A percentile compares a stretch with the other conserved stretches of the same genome.
These are phyloP conservation scores for Penicillium brevicompactum DNA, from an alignment of 2,329 filamentous ascomycete species.

Conservation along the genomic window DNA sequence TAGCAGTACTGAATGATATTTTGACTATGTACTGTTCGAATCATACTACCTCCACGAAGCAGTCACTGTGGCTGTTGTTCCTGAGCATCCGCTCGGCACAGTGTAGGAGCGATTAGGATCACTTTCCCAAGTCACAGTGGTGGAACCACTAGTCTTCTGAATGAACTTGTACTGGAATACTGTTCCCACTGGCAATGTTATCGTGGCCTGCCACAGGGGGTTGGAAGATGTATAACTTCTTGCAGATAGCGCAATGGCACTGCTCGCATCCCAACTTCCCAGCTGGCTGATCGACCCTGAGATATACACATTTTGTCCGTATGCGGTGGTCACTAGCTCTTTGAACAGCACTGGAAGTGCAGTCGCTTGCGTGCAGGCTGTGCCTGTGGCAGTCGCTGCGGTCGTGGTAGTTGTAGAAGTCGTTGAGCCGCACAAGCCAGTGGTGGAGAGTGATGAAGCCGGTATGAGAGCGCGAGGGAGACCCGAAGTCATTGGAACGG, in stretches of 20 bases:
- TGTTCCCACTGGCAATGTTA: conserved; percentile 59
- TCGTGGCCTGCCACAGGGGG: conserved; percentile 62
- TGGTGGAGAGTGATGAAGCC: conserved; percentile 12
- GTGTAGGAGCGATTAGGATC: conserved; percentile 53
- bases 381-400: conserved; percentile 2
- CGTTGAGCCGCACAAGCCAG: conserved; percentile 13
- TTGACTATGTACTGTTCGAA: background rate
- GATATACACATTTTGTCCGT: conserved; percentile 67
- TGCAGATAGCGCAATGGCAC: conserved; percentile 61
- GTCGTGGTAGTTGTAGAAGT: conserved; percentile 6
- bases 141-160: conserved; percentile 54
- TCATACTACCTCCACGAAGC: conserved; percentile 41
- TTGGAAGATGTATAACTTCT: conserved; percentile 60
- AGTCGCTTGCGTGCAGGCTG: conserved; percentile 29
- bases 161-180: conserved; percentile 71
- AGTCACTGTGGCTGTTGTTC: conserved; percentile 36
- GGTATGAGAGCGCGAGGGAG: conserved; percentile 42
- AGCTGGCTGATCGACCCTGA: conserved; percentile 62
- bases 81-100: conserved; percentile 41
- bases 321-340: conserved; percentile 58
- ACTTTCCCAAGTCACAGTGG: conserved; percentile 61
- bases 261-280: conserved; percentile 62
- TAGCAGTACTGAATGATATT: too few species aligned
- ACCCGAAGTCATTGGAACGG: conserved; percentile 47
- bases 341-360: conserved; percentile 65